Conservation (phyloP, 768 basidiomycete species). For the Leucogyrophana mollusca region DNA sequence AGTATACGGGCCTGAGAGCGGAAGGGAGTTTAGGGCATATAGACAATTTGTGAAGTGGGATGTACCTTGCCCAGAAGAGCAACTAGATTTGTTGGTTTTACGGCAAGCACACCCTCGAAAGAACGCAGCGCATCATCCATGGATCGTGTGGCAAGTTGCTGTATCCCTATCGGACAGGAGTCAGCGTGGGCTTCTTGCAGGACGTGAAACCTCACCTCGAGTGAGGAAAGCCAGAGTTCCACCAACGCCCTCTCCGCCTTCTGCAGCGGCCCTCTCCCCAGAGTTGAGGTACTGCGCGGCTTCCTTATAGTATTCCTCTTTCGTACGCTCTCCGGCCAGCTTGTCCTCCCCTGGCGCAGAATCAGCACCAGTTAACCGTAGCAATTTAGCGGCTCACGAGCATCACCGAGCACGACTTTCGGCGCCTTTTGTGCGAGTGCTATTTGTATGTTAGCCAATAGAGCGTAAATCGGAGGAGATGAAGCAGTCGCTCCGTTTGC, state of each 20-base stretch:
- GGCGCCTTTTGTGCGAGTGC: constrained; percentile 81
- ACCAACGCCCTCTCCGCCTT: constrained; percentile 58
- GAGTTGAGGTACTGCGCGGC: constrained; percentile 69
- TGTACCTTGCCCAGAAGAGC: constrained; percentile 84
- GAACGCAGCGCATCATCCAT: constrained; percentile 81
- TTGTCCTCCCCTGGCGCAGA: constrained; percentile 57
- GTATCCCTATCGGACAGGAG: constrained; percentile 53
- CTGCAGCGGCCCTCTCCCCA: constrained; percentile 51
- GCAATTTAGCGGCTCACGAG: constrained; percentile 62
- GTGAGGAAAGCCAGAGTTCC: constrained; percentile 62
- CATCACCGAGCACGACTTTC: constrained; percentile 67
- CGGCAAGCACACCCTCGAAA: constrained; percentile 75
- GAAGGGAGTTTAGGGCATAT: constrained; percentile 3
- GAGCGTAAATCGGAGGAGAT: constrained; percentile 71
- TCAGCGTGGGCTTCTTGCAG: constrained; percentile 3
- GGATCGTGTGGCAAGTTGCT: constrained; percentile 75
- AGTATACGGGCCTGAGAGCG: constrained; percentile 71
- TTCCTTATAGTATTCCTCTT: constrained; percentile 67
- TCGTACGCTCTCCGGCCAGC: constrained; percentile 55
- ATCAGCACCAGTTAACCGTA: background rate
- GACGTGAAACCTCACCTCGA: constrained; percentile 45
- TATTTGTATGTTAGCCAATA: constrained; percentile 85
- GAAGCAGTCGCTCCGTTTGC: constrained; percentile 47
- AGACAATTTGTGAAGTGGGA: background rate
- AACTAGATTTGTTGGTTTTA: constrained; percentile 83